Evolutionary conservation across 1,284 basidiomycete genomes (phyloP).

Genomic region (Boletus calvinii): DNA sequence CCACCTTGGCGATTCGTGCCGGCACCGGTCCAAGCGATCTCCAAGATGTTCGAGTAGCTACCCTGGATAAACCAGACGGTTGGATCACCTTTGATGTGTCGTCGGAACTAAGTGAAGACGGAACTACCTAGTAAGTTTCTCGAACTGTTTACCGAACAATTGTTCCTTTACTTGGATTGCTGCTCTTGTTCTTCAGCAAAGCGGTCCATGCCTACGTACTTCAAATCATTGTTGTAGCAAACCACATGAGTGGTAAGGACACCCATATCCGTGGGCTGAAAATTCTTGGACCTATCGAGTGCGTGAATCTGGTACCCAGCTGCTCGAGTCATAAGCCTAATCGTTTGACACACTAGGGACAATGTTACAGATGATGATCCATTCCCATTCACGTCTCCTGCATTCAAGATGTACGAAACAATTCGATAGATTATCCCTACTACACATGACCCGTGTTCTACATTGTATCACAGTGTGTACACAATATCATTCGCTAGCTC

Average conservation of each 20-base stretch:
- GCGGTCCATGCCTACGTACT: conserved; percentile 88
- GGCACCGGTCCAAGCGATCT: conserved; percentile 92
- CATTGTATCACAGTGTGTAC: conserved; percentile 23
- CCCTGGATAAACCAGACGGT: conserved; percentile 88
- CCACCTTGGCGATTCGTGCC: conserved; percentile 84
- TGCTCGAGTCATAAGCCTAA: neutral
- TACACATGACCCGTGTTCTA: conserved; percentile 32
- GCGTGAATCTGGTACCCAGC: conserved; percentile 31
- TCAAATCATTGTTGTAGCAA: conserved; percentile 88
- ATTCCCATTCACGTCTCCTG: conserved; percentile 61
- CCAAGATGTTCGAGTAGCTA: conserved; percentile 86
- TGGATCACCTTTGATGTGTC: conserved; percentile 93
- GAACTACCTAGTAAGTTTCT: conserved; percentile 58
- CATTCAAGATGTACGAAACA: conserved; percentile 76
- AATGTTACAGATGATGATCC: conserved; percentile 56
- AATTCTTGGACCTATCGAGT: conserved; percentile 85
- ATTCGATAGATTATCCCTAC: conserved; percentile 52
- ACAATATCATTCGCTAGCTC: conserved; percentile 10
- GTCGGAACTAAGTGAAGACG: conserved; percentile 75
- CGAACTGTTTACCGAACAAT: neutral
- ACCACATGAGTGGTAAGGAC: conserved; percentile 98
- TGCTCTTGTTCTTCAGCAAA: conserved; percentile 49
- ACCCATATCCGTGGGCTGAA: conserved; percentile 92
- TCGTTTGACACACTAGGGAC: conserved; percentile 35
- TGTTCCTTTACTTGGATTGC: conserved; percentile 1